Base-by-base conservation (phyloP, 163 green algal genomes). In the Chlamydomonas reinhardtii region DNA sequence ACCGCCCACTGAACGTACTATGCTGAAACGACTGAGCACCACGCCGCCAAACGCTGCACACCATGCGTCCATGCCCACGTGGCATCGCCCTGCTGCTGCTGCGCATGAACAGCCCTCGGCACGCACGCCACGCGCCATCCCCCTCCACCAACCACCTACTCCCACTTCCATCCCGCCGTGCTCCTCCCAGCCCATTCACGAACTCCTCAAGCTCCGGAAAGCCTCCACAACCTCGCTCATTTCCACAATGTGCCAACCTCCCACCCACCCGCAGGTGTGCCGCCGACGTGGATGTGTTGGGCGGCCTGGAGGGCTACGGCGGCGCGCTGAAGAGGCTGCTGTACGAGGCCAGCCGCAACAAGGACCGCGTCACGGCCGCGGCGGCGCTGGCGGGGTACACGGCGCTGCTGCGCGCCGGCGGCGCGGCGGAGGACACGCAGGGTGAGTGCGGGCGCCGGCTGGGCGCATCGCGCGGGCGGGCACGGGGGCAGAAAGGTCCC, bases 341-440 rank as follows among this genome's bases (percentile, higher is more conserved):
- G 62, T 92, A 92, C 68, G 71, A 88, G 39, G 88, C 88, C 27
- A 89, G 78, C 0, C 77, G 88, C 25, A 83, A 82, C 5, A 73
- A 68, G 20, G 79, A 86, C 68, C 35, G 43, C 35, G 62, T 31
- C 11, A 79, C 90, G 24, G 84, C 69, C 59, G 78, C n/a, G 52
- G 68, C 69, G 39, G 88, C 84, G 37, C 80, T 35, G 35, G 39
- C 64, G 69, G 78, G 48, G 22, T 88, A 86, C 73, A 78, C 71
- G 31, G 69, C 84, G 54, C 25, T 86, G 73, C 31, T 90, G 16
- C 12, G 72, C 31, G 84, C 88, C 39, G 88, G 76, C 0, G 61
- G 54, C 5, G 76, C 78, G 54, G 78, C 84, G 16, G 61, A 32
- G 48, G 56, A 72, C 34, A 34, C 0, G 12, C 29, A 80, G n/a